A percentile compares a stretch with the other conserved stretches of the same genome.
These are phyloP conservation scores for Lolium multiflorum DNA, from an alignment of 176 grass and related monocot genomes.

Conservation along the genomic window DNA sequence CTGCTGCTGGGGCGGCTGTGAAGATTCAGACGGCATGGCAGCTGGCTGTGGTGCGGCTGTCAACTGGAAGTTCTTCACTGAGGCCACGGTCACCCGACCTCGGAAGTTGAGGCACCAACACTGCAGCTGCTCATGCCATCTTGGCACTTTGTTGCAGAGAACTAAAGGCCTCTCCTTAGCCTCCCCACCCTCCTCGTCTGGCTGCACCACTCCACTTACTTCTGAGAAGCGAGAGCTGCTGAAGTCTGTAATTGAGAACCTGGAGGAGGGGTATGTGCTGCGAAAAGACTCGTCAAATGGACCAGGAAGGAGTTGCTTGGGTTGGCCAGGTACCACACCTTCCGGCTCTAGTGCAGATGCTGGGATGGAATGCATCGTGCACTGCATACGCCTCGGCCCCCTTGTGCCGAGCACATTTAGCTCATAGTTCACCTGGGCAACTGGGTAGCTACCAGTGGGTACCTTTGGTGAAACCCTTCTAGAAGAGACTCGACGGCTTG, in stretches of 20 bases:
- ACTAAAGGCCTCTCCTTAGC: conserved; percentile 69
- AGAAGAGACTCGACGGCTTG: conserved; percentile 53
- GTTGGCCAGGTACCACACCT: conserved; percentile 65
- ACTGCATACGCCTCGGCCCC: conserved; percentile 79
- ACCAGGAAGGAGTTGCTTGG: conserved; percentile 53
- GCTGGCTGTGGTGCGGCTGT: conserved; percentile 50
- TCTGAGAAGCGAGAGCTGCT: conserved; percentile 79
- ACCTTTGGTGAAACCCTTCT: conserved; percentile 87
- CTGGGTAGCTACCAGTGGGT: conserved; percentile 69
- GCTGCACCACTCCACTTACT: conserved; percentile 43
- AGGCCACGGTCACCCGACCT: conserved; percentile 72
- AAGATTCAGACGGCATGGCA: conserved; percentile 27
- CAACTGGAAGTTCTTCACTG: conserved; percentile 88
- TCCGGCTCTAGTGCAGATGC: conserved; percentile 64
- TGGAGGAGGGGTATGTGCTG: conserved; percentile 52
- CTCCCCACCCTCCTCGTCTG: conserved; percentile 32
- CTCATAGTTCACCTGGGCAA: conserved; percentile 76
- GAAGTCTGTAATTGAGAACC: conserved; percentile 62
- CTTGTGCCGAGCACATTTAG: conserved; percentile 82
- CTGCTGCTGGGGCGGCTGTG: conserved; percentile 25
- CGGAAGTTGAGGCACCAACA: conserved; percentile 94
- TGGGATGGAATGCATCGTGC: conserved; percentile 86
- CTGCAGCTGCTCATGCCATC: conserved; percentile 91
- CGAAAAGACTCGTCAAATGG: conserved; percentile 70
- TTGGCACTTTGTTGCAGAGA: conserved; percentile 74